These are phyloP conservation scores for Tolypocladium cylindrosporum DNA, from an alignment of 2,329 filamentous ascomycete species.

Conservation along the genomic window DNA sequence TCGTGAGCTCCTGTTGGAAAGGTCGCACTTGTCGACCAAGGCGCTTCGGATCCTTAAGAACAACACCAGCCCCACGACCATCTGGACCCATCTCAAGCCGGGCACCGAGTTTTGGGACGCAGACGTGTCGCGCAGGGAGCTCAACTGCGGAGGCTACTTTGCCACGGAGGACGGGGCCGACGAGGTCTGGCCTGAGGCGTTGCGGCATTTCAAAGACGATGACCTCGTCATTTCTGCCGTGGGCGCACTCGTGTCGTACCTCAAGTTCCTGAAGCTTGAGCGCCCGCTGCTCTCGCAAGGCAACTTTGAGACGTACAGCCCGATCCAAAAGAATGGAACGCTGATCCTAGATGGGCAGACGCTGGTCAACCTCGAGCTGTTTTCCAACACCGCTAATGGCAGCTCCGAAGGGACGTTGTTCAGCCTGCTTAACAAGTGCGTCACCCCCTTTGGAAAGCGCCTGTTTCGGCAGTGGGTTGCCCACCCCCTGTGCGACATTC, in stretches of 20 bases:
- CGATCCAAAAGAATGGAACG: constrained; percentile 82
- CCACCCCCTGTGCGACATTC: constrained; percentile 79
- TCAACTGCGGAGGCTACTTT: constrained; percentile 75
- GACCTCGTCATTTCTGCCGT: constrained; percentile 83
- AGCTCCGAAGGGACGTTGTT: constrained; percentile 81
- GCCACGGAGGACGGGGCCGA: constrained; percentile 44
- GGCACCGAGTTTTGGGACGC: constrained; percentile 85
- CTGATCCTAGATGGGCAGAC: constrained; percentile 92
- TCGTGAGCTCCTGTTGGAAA: constrained; percentile 82
- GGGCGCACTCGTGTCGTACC: constrained; percentile 79
- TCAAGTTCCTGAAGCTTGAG: constrained; percentile 81
- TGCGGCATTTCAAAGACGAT: constrained; percentile 65
- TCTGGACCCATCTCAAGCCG: constrained; percentile 90
- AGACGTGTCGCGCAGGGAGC: constrained; percentile 70
- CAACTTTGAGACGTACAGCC: constrained; percentile 86
- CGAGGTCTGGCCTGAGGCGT: constrained; percentile 62
- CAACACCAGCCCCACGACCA: constrained; percentile 82
- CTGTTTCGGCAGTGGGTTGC: constrained; percentile 96
- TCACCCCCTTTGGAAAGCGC: constrained; percentile 94
- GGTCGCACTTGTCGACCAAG: constrained; percentile 76
- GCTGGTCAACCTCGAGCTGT: constrained; percentile 94
- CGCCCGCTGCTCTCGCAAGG: constrained; percentile 76
- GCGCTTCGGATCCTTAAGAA: constrained; percentile 90
- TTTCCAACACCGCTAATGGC: constrained; percentile 85
- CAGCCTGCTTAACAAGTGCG: constrained; percentile 80